Evolutionary conservation across 495 filamentous ascomycete genomes (phyloP).

Genomic region (Xanthoparmelia taractica): DNA sequence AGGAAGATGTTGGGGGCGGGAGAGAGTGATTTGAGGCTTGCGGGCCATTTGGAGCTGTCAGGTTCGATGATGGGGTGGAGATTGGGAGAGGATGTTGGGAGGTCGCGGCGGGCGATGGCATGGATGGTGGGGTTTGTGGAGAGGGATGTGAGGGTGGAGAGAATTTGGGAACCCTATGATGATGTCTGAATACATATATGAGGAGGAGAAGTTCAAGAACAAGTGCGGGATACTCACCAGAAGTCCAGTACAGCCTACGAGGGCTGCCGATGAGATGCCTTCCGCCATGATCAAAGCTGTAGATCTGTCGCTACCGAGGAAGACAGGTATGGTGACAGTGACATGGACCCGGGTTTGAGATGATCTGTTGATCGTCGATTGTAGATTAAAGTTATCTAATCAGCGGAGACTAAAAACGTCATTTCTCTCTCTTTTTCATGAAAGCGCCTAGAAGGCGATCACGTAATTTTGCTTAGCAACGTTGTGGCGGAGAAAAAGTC

Average conservation of each 20-base stretch:
- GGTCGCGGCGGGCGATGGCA: conserved; percentile 42
- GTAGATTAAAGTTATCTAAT: no score
- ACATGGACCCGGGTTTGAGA: no score
- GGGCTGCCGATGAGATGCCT: conserved; percentile 31
- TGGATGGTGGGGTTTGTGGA: conserved; percentile 37
- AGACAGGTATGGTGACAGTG: no score
- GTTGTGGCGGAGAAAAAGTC: background rate
- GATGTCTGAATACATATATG: background rate
- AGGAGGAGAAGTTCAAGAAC: no score
- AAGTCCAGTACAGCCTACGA: conserved; percentile 43
- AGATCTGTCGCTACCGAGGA: no score
- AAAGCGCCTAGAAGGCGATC: no score
- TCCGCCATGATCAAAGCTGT: background rate
- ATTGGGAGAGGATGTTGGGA: conserved; percentile 31
- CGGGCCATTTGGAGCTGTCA: conserved; percentile 49
- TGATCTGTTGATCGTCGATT: no score
- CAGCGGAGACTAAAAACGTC: background rate
- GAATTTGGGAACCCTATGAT: conserved; percentile 42
- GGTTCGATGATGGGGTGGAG: conserved; percentile 39
- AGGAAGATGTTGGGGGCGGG: conserved; percentile 55
- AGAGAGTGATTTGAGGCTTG: conserved; percentile 42
- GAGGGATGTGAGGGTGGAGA: conserved; percentile 39
- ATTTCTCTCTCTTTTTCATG: no score
- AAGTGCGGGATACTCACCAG: conserved; percentile 37
- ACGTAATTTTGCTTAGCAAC: background rate